Conservation (phyloP, 441 rosid species). For the Breynia disticha region DNA sequence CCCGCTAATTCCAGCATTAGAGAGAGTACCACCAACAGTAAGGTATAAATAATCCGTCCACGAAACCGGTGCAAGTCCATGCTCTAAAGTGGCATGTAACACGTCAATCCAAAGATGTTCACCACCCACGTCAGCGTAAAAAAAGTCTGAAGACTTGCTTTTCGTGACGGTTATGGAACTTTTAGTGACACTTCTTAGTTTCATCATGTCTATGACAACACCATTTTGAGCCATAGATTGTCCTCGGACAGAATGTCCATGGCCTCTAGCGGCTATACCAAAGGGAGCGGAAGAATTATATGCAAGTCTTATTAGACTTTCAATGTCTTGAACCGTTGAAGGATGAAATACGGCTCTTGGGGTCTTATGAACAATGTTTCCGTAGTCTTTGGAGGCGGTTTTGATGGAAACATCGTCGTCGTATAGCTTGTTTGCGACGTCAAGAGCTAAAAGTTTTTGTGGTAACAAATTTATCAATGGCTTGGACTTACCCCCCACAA, state of each 20-base stretch:
- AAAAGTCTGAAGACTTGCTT: conserved; percentile 12
- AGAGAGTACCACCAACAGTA: conserved; percentile 87
- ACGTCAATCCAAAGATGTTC: conserved; percentile 84
- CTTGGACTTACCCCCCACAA: conserved; percentile 21
- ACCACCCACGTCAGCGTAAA: conserved; percentile 71
- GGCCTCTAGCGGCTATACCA: conserved; percentile 67
- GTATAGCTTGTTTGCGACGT: conserved; percentile 23
- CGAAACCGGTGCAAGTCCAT: conserved; percentile 65
- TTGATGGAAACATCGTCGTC: conserved; percentile 35
- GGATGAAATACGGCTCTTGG: conserved; percentile 75
- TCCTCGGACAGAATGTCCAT: conserved; percentile 66
- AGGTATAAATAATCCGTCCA: conserved; percentile 87
- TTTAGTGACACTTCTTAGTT: conserved; percentile 23
- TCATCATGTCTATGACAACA: conserved; percentile 66
- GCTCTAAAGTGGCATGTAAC: conserved; percentile 32
- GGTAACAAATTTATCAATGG: conserved; percentile 13
- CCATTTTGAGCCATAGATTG: conserved; percentile 68
- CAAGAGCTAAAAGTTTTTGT: conserved; percentile 9
- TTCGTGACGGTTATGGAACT: conserved; percentile 19
- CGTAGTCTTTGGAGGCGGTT: conserved; percentile 56
- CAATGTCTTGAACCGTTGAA: conserved; percentile 39
- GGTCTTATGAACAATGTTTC: conserved; percentile 39
- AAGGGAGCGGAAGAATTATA: conserved; percentile 31
- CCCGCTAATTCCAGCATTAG: conserved; percentile 95
- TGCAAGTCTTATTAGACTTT: conserved; percentile 35